Percentiles rank a stretch among this genome's conserved stretches.
Conservation (phyloP, 805 yeast genomes). For the Pichia ethanolica region DNA sequence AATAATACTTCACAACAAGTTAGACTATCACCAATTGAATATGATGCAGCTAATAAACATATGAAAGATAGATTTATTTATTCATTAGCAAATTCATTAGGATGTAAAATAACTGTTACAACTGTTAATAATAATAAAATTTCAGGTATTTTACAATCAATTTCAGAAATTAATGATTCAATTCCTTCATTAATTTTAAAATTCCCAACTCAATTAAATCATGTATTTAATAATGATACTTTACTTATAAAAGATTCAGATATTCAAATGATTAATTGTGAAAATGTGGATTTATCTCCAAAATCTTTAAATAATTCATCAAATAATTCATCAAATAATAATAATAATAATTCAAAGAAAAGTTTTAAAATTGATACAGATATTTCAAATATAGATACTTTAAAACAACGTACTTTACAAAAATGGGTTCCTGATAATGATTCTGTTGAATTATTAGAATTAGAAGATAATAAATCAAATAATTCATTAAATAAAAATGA, state of each 20-base stretch:
- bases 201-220: constrained; percentile 38
- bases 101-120: constrained; percentile 50
- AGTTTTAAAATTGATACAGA: constrained; percentile 79
- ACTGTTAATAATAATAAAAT: constrained; percentile 40
- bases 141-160: constrained; percentile 51
- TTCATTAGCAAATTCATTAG: constrained; percentile 51
- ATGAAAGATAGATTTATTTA: constrained; percentile 51
- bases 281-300: constrained; percentile 4
- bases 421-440: constrained; percentile 73
- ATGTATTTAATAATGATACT: constrained; percentile 28
- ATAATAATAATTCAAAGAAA: constrained; percentile 3
- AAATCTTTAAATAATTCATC: not conserved
- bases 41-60: constrained; percentile 24
- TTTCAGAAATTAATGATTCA: constrained; percentile 34
- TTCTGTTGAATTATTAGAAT: constrained; percentile 16
- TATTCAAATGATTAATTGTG: constrained; percentile 8
- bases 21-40: constrained; percentile 14
- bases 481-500: not conserved
- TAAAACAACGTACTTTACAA: constrained; percentile 67
- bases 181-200: constrained; percentile 46
- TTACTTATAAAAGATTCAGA: constrained; percentile 34
- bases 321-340: not conserved
- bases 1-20: not conserved
- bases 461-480: constrained; percentile 28
- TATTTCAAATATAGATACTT: constrained; percentile 46